Percentiles rank a stretch among this genome's conserved stretches.
These are phyloP conservation scores for Fraxinus americana DNA, from an alignment of 257 asterid genomes.

Conservation along the genomic window DNA sequence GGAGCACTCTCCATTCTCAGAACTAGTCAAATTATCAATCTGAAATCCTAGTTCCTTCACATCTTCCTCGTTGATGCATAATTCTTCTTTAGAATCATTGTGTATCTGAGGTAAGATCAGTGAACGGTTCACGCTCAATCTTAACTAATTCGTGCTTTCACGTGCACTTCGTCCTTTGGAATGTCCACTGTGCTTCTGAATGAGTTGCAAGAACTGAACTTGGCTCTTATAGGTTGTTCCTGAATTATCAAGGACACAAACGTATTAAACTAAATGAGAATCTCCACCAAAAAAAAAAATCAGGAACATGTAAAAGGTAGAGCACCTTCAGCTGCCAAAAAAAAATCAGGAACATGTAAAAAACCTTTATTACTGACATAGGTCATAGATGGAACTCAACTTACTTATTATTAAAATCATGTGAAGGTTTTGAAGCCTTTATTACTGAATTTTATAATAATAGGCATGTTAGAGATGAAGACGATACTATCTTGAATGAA, in stretches of 20 bases:
- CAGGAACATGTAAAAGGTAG: background rate
- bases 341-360: no score
- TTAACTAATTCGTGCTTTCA: constrained; percentile 80
- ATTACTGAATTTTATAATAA: no score
- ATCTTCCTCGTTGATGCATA: constrained; percentile 63
- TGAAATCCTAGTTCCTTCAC: constrained; percentile 71
- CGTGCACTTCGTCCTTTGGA: constrained; percentile 71
- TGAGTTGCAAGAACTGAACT: constrained; percentile 57
- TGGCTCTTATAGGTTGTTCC: constrained; percentile 95
- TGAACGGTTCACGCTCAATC: constrained; percentile 85
- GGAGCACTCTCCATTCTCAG: constrained; percentile 44
- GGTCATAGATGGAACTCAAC: no score
- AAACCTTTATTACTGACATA: no score
- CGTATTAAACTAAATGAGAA: constrained; percentile 6
- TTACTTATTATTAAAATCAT: no score
- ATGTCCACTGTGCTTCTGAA: constrained; percentile 45
- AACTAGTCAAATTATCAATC: constrained; percentile 52
- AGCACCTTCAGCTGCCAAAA: constrained; percentile 86
- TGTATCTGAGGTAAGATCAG: constrained; percentile 67
- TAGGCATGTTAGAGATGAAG: no score
- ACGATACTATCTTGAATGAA: no score
- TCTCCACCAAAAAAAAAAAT: constrained; percentile 7
- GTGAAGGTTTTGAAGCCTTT: no score
- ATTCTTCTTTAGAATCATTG: constrained; percentile 52
- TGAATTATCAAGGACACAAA: constrained; percentile 34